Conservation (phyloP, 305 asterid genomes). For the Plantago lanceolata region DNA sequence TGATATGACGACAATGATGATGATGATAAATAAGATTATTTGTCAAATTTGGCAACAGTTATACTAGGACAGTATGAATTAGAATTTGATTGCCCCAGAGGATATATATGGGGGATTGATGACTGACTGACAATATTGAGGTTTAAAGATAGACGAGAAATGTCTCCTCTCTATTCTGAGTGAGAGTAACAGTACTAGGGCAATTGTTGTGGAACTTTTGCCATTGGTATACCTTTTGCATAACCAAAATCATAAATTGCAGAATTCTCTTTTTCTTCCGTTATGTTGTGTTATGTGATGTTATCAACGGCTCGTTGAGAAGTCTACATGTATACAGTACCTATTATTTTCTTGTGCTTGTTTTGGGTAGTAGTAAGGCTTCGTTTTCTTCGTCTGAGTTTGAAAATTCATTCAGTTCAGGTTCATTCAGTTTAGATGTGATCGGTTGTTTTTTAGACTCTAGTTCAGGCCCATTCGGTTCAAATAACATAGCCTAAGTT, state of each 20-base stretch:
- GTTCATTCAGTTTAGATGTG: no score
- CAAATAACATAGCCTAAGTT: no score
- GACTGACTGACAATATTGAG: slow-evolving; percentile 15
- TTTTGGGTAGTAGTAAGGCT: no score
- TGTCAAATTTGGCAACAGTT: slow-evolving; percentile 31
- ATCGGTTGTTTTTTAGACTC: no score
- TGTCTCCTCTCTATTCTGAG: slow-evolving; percentile 27
- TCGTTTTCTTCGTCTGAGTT: no score
- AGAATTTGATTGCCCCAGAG: slow-evolving; percentile 4
- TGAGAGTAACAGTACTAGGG: slow-evolving; percentile 22
- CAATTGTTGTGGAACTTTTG: slow-evolving; percentile 27
- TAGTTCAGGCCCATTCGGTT: no score
- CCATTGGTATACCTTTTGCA: slow-evolving; percentile 10
- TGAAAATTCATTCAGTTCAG: no score
- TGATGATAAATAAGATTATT: slow-evolving; percentile 15
- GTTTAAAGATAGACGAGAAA: slow-evolving; percentile 22
- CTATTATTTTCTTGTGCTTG: no score
- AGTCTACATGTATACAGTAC: no score
- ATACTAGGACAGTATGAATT: slow-evolving; percentile 32
- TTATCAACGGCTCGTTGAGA: no score
- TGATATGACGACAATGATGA: slow-evolving; percentile 25
- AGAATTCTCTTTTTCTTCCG: background rate
- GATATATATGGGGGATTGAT: background rate
- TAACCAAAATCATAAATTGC: background rate
- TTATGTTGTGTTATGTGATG: no score